phyloP scores from a whole-genome alignment of 2,329 filamentous ascomycete species.

The Clarireedia homoeocarpa region DNA sequence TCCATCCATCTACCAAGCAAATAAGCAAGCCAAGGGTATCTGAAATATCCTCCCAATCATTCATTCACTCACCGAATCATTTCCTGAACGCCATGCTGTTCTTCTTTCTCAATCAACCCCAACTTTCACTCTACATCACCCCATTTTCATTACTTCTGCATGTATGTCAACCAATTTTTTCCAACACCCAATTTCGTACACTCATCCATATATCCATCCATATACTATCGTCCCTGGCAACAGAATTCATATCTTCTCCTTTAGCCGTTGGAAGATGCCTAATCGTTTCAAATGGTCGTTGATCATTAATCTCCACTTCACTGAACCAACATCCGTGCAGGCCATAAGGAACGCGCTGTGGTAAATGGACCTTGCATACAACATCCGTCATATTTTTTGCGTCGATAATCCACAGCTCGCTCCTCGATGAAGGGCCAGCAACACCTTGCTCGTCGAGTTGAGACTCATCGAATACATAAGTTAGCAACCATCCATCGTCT shows the following conservation, averaged over 20 bases:
- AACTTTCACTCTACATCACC: no score
- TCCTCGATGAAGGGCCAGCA: constrained; percentile 36
- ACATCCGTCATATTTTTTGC: constrained; percentile 54
- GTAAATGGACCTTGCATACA: constrained; percentile 49
- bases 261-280: constrained; percentile 13
- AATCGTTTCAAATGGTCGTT: constrained; percentile 29
- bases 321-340: constrained; percentile 57
- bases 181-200: constrained; percentile 14
- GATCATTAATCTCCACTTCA: constrained; percentile 41
- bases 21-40: no score
- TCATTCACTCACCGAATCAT: no score
- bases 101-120: no score
- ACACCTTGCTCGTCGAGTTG: constrained; percentile 41
- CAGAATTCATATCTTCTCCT: neutral
- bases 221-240: neutral
- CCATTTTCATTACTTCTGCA: no score
- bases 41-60: no score
- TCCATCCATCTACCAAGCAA: no score
- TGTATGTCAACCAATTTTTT: constrained; percentile 12
- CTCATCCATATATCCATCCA: constrained; percentile 17
- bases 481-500: constrained; percentile 60
- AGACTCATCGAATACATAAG: constrained; percentile 62
- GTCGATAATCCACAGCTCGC: constrained; percentile 63
- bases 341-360: constrained; percentile 62
- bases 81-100: no score